Conservation (phyloP, 2,329 filamentous ascomycete species). For the Sphaerulina vaccinii region DNA sequence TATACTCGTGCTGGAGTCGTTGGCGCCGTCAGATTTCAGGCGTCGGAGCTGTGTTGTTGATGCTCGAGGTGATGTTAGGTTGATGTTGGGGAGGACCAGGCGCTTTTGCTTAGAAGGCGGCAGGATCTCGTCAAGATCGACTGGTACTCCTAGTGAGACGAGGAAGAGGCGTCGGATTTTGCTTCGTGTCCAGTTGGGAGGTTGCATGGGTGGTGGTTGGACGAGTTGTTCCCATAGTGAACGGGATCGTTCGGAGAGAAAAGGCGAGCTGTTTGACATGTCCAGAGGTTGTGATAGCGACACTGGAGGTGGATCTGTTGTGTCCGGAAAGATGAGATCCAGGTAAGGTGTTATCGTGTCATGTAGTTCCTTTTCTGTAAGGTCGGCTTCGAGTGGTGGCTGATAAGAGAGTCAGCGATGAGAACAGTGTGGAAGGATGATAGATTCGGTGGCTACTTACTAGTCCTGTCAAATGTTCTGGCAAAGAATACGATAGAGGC, state of each 20-base stretch:
- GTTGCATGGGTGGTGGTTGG: slow-evolving; percentile 88
- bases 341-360: slow-evolving; percentile 65
- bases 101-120: slow-evolving; percentile 98
- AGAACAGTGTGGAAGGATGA: neutral
- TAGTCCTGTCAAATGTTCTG: slow-evolving; percentile 46
- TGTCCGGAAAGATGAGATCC: slow-evolving; percentile 62
- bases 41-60: slow-evolving; percentile 37
- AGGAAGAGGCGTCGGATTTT: slow-evolving; percentile 92
- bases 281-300: slow-evolving; percentile 31
- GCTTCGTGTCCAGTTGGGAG: slow-evolving; percentile 96
- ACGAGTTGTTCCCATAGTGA: slow-evolving; percentile 97
- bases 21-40: slow-evolving; percentile 37
- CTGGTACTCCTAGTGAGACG: slow-evolving; percentile 90
- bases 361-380: slow-evolving; percentile 57
- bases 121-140: slow-evolving; percentile 95
- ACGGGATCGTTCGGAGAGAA: slow-evolving; percentile 80
- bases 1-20: slow-evolving; percentile 35
- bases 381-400: slow-evolving; percentile 30
- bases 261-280: slow-evolving; percentile 53
- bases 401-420: slow-evolving; percentile 32
- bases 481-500: slow-evolving; percentile 34
- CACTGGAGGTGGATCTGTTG: slow-evolving; percentile 36
- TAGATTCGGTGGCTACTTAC: slow-evolving; percentile 44
- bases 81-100: slow-evolving; percentile 81
- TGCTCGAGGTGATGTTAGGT: slow-evolving; percentile 40